phyloP scores from a whole-genome alignment of 306 rosid species.

The Lathyrus aphaca region DNA sequence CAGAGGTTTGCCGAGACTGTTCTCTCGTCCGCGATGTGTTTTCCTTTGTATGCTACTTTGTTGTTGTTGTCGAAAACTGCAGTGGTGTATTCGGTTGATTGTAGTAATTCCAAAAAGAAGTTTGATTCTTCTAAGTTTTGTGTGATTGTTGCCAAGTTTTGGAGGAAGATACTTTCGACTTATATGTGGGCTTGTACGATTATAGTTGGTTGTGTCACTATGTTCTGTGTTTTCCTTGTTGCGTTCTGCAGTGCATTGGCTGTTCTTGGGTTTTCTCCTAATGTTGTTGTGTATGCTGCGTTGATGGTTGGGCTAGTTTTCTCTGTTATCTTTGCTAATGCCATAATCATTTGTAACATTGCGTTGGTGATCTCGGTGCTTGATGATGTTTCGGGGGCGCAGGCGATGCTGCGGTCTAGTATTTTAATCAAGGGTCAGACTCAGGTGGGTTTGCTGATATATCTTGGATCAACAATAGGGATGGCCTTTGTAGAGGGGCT shows the following conservation, averaged over 20 bases:
- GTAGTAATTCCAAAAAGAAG: constrained; percentile 71
- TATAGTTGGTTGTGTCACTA: constrained; percentile 66
- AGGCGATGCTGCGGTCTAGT: constrained; percentile 77
- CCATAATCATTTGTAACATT: constrained; percentile 73
- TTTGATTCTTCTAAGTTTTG: constrained; percentile 66
- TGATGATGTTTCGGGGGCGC: constrained; percentile 94
- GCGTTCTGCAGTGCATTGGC: constrained; percentile 69
- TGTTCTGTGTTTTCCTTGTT: constrained; percentile 72
- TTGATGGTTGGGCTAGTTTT: constrained; percentile 64
- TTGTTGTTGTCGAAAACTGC: constrained; percentile 78
- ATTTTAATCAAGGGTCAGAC: constrained; percentile 81
- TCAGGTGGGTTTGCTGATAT: constrained; percentile 87
- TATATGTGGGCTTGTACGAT: constrained; percentile 72
- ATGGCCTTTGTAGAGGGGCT: constrained; percentile 89
- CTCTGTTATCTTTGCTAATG: constrained; percentile 84
- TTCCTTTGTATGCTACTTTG: constrained; percentile 72
- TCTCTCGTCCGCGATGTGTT: constrained; percentile 61
- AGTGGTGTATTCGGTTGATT: constrained; percentile 80
- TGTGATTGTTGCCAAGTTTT: constrained; percentile 57
- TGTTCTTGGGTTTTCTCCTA: constrained; percentile 57
- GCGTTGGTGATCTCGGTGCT: constrained; percentile 79
- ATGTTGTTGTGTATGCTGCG: constrained; percentile 64
- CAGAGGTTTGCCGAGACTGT: constrained; percentile 70
- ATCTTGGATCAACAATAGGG: constrained; percentile 85
- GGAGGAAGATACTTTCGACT: constrained; percentile 75